Evolutionary conservation across 2,329 filamentous ascomycete species (phyloP).

Genomic region (Paraphaeosphaeria minitans): DNA sequence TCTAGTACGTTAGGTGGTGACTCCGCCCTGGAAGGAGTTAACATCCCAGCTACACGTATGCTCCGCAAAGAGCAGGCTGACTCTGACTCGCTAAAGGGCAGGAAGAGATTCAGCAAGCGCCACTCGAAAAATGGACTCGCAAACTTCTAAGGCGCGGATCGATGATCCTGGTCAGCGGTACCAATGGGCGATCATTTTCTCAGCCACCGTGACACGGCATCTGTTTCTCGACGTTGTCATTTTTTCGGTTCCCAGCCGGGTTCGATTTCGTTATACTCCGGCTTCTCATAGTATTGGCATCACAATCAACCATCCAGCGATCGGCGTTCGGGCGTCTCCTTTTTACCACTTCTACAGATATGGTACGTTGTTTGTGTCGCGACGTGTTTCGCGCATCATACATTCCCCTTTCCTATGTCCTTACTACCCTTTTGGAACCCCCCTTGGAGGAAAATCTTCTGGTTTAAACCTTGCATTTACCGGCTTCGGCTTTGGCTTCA

Average conservation of each 20-base stretch:
- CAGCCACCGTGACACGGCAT: conserved; percentile 8
- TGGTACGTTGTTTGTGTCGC: conserved; percentile 4
- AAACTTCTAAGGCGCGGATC: conserved; percentile 66
- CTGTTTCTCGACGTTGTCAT: conserved; percentile 10
- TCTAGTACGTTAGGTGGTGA: conserved; percentile 72
- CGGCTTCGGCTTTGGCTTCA: conserved; percentile 15
- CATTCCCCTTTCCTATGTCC: conserved; percentile 10
- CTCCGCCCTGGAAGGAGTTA: conserved; percentile 48
- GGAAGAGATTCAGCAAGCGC: conserved; percentile 81
- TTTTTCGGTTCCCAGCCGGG: conserved; percentile 10
- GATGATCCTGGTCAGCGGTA: neutral
- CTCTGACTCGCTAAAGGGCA: conserved; percentile 61
- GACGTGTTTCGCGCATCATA: neutral
- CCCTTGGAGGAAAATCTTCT: conserved; percentile 15
- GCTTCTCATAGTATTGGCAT: conserved; percentile 18
- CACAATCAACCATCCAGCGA: conserved; percentile 29
- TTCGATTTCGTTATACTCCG: conserved; percentile 16
- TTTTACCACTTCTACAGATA: neutral
- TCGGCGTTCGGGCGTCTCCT: conserved; percentile 30
- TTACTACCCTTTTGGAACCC: conserved; percentile 1
- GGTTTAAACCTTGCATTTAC: conserved; percentile 18
- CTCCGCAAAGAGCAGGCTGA: conserved; percentile 56
- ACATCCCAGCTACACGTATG: conserved; percentile 59
- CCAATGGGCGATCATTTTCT: conserved; percentile 2
- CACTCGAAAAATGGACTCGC: conserved; percentile 95